Base-by-base conservation (phyloP, 257 asterid genomes). In the Salvia hispanica region DNA sequence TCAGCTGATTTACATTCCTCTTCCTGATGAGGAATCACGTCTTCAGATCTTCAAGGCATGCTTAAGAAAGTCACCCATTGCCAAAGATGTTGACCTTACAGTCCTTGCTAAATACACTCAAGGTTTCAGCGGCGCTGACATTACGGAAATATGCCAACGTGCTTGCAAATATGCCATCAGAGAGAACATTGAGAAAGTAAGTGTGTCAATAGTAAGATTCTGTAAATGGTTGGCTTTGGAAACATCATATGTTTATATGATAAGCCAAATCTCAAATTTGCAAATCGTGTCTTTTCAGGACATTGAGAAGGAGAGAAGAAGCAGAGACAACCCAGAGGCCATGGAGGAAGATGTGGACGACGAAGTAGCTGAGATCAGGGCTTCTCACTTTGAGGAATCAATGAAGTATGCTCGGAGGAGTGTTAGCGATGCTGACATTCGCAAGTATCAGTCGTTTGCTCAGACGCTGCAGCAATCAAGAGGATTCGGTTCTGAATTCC, bases 151-250 rank as follows among this genome's bases (percentile, higher is more conserved):
- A 43, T 91, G 96, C 73, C 98, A 91, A 70, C 89, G 98, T 13
- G 84, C 98, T 0, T 85, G 92, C 89, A 91, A 91, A 73, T 91
- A 91, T 34, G 98, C 98, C 4, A 91, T 89, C 66, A 77, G 98
- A 57, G 98, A 91, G 85, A 87, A 85, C 77, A 91, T 91, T 61
- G 98, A 91, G 67, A 91, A 91, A 25, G 97, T 88, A 83, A 63
- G 80, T 59, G 11, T 42, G 40, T 12, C 37, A 1, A 21, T 25
- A 25, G 31, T 9, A 25, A 25, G 31, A 42, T 12, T 21, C 12
- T 60, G 15, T 34, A 8, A 7, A 3, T 18, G 36, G 53, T 12
- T 50, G 34, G 60, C 53, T 39, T 56, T 5, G 1, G 6, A 50
- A 50, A 2, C 55, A 15, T 50, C 16, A 25, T 25, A 28, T 25